These are phyloP conservation scores for Penicillium sclerotigenum DNA, from an alignment of 2,329 filamentous ascomycete species.

Conservation along the genomic window DNA sequence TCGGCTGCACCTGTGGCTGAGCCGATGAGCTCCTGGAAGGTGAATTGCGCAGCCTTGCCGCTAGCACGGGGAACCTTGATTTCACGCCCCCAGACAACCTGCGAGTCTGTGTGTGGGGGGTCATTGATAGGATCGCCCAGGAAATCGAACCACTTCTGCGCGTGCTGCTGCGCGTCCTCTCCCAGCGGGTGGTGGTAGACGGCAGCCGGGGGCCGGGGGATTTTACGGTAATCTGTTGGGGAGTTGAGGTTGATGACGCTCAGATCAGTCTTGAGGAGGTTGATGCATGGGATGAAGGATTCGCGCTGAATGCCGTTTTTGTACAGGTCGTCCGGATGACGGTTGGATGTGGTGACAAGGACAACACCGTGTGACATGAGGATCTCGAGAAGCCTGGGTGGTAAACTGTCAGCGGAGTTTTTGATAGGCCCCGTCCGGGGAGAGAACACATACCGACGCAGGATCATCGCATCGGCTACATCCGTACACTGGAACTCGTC, in stretches of 20 bases:
- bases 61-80: conserved; percentile 84
- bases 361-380: conserved; percentile 98
- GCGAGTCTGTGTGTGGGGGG: conserved; percentile 72
- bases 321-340: conserved; percentile 94
- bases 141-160: conserved; percentile 93
- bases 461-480: conserved; percentile 97
- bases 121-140: conserved; percentile 76
- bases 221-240: conserved; percentile 94
- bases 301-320: conserved; percentile 96
- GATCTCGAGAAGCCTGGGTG: conserved; percentile 67
- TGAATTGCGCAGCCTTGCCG: conserved; percentile 84
- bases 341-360: conserved; percentile 90
- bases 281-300: conserved; percentile 92
- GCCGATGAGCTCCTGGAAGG: conserved; percentile 87
- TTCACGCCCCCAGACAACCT: conserved; percentile 88
- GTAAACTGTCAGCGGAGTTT: conserved; percentile 23
- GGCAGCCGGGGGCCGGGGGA: conserved; percentile 84
- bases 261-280: conserved; percentile 78
- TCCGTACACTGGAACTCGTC: conserved; percentile 99
- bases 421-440: neutral
- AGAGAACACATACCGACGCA: conserved; percentile 60
- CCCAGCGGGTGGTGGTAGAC: conserved; percentile 92
- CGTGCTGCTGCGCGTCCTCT: conserved; percentile 70
- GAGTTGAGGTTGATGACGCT: conserved; percentile 94
- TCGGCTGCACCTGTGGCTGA: conserved; percentile 87